These are phyloP conservation scores for Groenewaldozyma tartarivorans DNA, from an alignment of 805 yeast species.

Conservation along the genomic window DNA sequence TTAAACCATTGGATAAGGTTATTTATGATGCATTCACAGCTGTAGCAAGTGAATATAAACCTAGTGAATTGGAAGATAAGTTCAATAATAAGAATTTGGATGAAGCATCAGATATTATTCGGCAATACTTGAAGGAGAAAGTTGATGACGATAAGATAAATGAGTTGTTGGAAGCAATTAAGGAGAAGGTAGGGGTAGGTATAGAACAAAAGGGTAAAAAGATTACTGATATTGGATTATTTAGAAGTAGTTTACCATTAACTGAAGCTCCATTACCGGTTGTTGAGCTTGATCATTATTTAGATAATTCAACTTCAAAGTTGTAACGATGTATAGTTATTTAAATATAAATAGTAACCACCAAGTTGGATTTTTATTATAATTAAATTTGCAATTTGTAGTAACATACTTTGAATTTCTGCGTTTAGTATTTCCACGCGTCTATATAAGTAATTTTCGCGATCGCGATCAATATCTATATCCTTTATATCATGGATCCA, in stretches of 20 bases:
- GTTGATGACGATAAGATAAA: not conserved
- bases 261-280: conserved; percentile 1
- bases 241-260: not conserved
- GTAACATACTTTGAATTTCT: too few relatives aligned
- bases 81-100: too few relatives aligned
- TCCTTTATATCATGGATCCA: too few relatives aligned
- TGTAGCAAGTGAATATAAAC: not conserved
- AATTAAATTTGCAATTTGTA: too few relatives aligned
- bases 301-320: not conserved
- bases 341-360: too few relatives aligned
- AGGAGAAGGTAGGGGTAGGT: not conserved
- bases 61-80: too few relatives aligned
- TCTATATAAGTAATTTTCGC: too few relatives aligned
- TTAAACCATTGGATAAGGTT: not conserved
- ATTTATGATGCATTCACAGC: not conserved
- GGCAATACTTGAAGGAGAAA: not conserved
- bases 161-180: not conserved
- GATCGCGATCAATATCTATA: too few relatives aligned
- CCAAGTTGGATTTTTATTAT: too few relatives aligned
- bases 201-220: not conserved
- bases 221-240: conserved; percentile 1
- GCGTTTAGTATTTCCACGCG: too few relatives aligned
- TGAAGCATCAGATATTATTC: not conserved
- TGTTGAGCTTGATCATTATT: not conserved
- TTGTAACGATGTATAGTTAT: conserved; percentile 1